phyloP scores from a whole-genome alignment of 345 rosid species.

The Eucalyptus marginata region DNA sequence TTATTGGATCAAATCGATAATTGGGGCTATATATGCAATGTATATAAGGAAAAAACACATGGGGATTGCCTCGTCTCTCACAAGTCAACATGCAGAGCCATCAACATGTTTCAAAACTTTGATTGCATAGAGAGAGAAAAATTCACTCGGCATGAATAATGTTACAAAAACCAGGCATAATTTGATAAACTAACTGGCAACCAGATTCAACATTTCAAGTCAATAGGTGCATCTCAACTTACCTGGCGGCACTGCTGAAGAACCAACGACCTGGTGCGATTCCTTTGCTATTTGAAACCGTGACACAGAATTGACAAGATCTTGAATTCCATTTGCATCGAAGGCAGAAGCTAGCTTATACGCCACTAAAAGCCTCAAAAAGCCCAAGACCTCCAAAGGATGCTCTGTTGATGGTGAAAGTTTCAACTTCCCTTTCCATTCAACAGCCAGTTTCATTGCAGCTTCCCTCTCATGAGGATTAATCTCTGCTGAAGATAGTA shows the following conservation, averaged over 20 bases:
- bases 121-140: neutral
- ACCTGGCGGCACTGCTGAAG: conserved; percentile 5
- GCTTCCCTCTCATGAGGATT: conserved; percentile 5
- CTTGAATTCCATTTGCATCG: conserved; percentile 1
- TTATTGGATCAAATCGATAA: neutral
- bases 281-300: conserved; percentile 1
- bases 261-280: conserved; percentile 10
- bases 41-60: neutral
- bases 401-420: neutral
- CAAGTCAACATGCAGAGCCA: neutral
- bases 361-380: conserved; percentile 20
- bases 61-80: neutral
- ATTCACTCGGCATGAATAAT: neutral
- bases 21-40: neutral
- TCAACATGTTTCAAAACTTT: neutral
- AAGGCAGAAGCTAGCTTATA: conserved; percentile 18
- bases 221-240: neutral
- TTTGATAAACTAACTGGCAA: neutral
- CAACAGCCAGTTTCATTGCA: conserved; percentile 19
- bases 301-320: conserved; percentile 5
- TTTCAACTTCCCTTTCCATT: conserved; percentile 19
- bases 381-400: conserved; percentile 20
- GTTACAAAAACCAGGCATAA: neutral
- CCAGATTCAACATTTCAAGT: neutral
- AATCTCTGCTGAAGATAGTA: conserved; percentile 5